Conservation (phyloP, 2,329 filamentous ascomycete genomes). For the Xylaria sp. region DNA sequence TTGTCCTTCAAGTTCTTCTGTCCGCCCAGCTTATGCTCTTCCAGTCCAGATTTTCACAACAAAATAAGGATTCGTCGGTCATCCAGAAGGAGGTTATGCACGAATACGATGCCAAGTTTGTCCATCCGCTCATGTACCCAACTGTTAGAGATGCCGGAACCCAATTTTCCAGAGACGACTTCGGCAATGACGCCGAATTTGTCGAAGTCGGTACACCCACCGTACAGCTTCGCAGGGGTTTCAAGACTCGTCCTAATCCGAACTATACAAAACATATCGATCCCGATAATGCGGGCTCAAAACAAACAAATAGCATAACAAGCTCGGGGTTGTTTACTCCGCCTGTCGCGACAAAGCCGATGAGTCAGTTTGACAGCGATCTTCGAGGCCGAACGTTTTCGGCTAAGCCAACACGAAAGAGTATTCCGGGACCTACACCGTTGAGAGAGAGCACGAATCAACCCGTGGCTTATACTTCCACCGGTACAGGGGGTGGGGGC, state of each 20-base stretch:
- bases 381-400: constrained; percentile 54
- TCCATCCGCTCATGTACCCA: constrained; percentile 87
- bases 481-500: constrained; percentile 64
- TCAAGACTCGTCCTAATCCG: constrained; percentile 84
- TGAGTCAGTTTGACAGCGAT: constrained; percentile 50
- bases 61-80: constrained; percentile 83
- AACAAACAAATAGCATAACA: constrained; percentile 51
- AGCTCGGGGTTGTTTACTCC: constrained; percentile 58
- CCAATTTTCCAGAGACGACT: constrained; percentile 70
- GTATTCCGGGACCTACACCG: constrained; percentile 70
- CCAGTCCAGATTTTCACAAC: constrained; percentile 79
- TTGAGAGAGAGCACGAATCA: constrained; percentile 41
- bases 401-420: constrained; percentile 79
- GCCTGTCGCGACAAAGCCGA: constrained; percentile 43
- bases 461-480: constrained; percentile 38
- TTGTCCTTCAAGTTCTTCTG: constrained; percentile 79
- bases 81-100: constrained; percentile 92
- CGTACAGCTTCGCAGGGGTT: constrained; percentile 76
- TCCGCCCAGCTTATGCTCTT: constrained; percentile 81
- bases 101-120: constrained; percentile 96
- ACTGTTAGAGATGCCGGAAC: constrained; percentile 81
- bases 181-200: constrained; percentile 54
- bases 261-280: constrained; percentile 80
- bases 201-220: constrained; percentile 64
- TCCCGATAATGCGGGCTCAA: constrained; percentile 61